Evolutionary conservation across 257 asterid species (phyloP).

Genomic region (Petunia secreta): DNA sequence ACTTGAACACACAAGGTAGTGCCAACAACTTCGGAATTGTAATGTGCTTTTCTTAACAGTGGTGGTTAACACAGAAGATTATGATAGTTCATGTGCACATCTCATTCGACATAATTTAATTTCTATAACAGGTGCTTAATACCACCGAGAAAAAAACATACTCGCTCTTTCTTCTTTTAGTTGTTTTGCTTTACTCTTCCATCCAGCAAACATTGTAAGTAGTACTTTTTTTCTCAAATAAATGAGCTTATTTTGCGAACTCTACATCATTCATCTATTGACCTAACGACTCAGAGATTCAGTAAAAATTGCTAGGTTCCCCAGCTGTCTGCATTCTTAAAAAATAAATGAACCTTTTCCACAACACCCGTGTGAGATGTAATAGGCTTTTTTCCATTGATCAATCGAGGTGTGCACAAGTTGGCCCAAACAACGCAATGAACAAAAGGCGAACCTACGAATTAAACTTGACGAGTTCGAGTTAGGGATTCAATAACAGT

Average conservation of each 20-base stretch:
- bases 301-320: slow-evolving; percentile 1
- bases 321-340: neutral
- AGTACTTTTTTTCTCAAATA: neutral
- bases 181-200: neutral
- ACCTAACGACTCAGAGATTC: neutral
- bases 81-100: neutral
- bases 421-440: neutral
- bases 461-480: too few relatives aligned
- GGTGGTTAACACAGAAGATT: neutral
- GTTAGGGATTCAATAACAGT: too few relatives aligned
- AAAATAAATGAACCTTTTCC: neutral
- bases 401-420: neutral
- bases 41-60: neutral
- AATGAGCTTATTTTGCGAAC: neutral
- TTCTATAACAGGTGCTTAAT: neutral
- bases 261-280: neutral
- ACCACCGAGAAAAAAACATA: neutral
- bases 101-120: slow-evolving; percentile 5
- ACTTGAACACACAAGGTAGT: neutral
- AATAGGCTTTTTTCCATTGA: neutral
- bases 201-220: neutral
- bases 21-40: neutral
- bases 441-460: neutral
- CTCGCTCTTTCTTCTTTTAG: neutral
- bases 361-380: neutral